Base-by-base conservation (phyloP, 2,329 filamentous ascomycete genomes). In the Apiospora aurea region DNA sequence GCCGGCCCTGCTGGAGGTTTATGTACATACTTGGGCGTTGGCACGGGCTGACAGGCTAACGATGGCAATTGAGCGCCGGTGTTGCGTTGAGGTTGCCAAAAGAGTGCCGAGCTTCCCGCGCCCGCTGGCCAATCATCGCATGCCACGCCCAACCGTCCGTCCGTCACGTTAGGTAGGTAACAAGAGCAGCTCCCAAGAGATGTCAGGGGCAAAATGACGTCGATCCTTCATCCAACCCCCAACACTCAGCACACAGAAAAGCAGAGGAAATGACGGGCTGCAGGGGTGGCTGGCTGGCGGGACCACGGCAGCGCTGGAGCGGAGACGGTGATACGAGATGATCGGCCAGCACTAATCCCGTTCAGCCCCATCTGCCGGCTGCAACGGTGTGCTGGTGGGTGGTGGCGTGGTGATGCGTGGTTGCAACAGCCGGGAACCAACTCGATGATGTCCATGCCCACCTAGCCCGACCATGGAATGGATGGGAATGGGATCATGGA, bases 311-410 rank as follows among this genome's bases (percentile, higher is more conserved):
- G n/a, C n/a, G n/a, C n/a, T n/a, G n/a, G 34, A 61, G 34, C 29
- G 53, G 53, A 11, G 29, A 21, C 26, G 53, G 29, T 29, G 34
- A 61, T 61, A 61, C 53, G 53, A 61, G 18, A 38, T 34, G 53
- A 61, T 61, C 53, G 53, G 53, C 53, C 53, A 61, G 7, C 53
- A 38, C 53, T 61, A 61, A 29, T 10, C 53, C 53, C 16, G 16
- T 34, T 61, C 53, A 38, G 51, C 26, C 51, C 51, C 51, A 57
- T 57, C 14, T 57, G 51, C 26, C 51, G 26, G 26, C 26, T 57
- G 51, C 51, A 29, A 57, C 14, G 26, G 24, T 57, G 51, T 57
- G 51, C 26, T 57, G 51, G 26, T 34, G 51, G 26, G 53, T 21
- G 7, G 16, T 26, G 34, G 3, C 6, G 34, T 34, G 34, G 34